phyloP scores from a whole-genome alignment of 768 basidiomycete genomes.

The Pisolithus marmoratus region DNA sequence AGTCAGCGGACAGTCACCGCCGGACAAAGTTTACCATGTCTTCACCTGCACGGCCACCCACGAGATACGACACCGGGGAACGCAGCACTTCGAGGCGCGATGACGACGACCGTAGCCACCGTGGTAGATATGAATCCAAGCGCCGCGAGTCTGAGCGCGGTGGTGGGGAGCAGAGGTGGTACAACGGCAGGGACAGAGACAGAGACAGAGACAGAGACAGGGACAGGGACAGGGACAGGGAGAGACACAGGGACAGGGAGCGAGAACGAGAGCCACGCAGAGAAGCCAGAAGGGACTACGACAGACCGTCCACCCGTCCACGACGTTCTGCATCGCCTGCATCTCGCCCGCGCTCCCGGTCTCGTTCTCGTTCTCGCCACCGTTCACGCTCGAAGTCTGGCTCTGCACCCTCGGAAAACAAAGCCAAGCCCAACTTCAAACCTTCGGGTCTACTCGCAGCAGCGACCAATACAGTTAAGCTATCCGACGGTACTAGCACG shows the following conservation, averaged over 20 bases:
- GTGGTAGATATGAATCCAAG: background rate
- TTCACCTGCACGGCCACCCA: background rate
- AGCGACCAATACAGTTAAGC: slow-evolving; percentile 87
- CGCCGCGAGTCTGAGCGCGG: background rate
- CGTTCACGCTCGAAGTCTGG: slow-evolving; percentile 31
- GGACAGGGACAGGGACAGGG: slow-evolving; percentile 19
- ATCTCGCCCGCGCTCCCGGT: slow-evolving; percentile 9
- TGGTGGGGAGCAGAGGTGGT: slow-evolving; percentile 6
- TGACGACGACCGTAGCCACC: slow-evolving; percentile 11
- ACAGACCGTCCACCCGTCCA: slow-evolving; percentile 16
- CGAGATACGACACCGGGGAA: slow-evolving; percentile 2
- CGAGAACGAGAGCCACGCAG: slow-evolving; percentile 32
- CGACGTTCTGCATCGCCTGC: slow-evolving; percentile 62
- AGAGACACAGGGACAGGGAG: slow-evolving; percentile 40
- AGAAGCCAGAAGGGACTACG: slow-evolving; percentile 26
- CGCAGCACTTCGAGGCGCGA: slow-evolving; percentile 9
- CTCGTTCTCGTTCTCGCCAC: slow-evolving; percentile 16
- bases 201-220: slow-evolving; percentile 3
- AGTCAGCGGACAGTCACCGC: too few relatives aligned
- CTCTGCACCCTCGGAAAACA: slow-evolving; percentile 44
- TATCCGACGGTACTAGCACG: slow-evolving; percentile 68
- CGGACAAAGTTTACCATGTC: too few relatives aligned
- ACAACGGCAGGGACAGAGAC: background rate
- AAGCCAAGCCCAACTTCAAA: slow-evolving; percentile 84
- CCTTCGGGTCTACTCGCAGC: slow-evolving; percentile 90